Evolutionary conservation across 192 early-diverging fungal species (phyloP).

Genomic region (Backusella liffmaniae): DNA sequence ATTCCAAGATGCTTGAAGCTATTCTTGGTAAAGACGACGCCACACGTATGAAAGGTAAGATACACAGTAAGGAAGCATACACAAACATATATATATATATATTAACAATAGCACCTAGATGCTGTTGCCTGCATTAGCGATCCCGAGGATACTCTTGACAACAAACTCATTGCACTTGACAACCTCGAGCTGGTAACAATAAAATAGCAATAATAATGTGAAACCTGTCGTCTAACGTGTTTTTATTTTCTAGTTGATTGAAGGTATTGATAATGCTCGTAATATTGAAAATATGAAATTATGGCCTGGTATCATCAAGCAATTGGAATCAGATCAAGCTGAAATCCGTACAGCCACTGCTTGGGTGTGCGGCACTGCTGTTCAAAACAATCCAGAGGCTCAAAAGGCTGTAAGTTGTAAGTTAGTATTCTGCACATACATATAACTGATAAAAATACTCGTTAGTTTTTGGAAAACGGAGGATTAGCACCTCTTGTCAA

Average conservation of each 20-base stretch:
- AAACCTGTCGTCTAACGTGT: neutral
- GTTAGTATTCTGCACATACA: neutral
- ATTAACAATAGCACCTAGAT: slow-evolving; percentile 40
- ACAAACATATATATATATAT: neutral
- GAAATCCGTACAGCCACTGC: slow-evolving; percentile 67
- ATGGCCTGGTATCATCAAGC: slow-evolving; percentile 77
- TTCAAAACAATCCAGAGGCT: slow-evolving; percentile 90
- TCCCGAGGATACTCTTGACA: slow-evolving; percentile 55
- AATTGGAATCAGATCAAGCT: slow-evolving; percentile 47
- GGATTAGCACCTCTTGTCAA: slow-evolving; percentile 49
- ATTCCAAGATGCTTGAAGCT: slow-evolving; percentile 86
- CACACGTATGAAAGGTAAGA: slow-evolving; percentile 70
- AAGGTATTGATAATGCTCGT: slow-evolving; percentile 84
- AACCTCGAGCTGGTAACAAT: slow-evolving; percentile 79
- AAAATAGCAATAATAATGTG: neutral
- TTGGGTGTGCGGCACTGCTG: slow-evolving; percentile 92
- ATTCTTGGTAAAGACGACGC: slow-evolving; percentile 93
- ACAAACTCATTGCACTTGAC: slow-evolving; percentile 82
- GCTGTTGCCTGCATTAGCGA: slow-evolving; percentile 71
- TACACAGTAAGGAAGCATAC: neutral
- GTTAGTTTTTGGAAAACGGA: slow-evolving; percentile 46
- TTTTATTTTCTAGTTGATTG: slow-evolving; percentile 54
- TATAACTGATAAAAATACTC: neutral
- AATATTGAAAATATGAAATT: slow-evolving; percentile 85
- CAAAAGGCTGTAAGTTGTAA: slow-evolving; percentile 63